Evolutionary conservation across 1,284 basidiomycete genomes (phyloP), one percentile per base, ranked within the genome.

Genomic region (Sporisorium reilianum): DNA sequence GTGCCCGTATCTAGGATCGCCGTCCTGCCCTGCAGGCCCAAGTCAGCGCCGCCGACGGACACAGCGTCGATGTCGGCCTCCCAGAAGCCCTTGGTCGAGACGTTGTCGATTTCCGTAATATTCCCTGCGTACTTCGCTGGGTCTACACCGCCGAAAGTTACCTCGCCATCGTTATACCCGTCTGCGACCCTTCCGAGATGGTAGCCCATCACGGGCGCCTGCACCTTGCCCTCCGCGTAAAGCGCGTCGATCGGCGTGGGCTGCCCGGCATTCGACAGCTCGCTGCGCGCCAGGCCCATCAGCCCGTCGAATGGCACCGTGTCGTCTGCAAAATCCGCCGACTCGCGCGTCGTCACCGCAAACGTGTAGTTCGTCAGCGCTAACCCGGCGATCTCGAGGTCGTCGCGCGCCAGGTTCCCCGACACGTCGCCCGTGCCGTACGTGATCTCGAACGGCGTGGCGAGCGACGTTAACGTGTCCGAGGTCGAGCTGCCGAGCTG

Each of bases 111-210:
- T 51, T 81, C 76, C 46, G 81, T 78, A 23, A 86, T 68, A 38
- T 52, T 56, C 5, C 84, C 82, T 5, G 50, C 51, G 54, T 75
- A 82, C 60, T 92, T 92, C 69, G 88, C 87, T 11, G 85, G n/a
- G 85, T 94, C 92, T 48, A 93, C 88, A 10, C 89, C 91, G 50
- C 92, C 93, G 79, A 94, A 92, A 4, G 92, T 93, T 10, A 84
- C 88, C 85, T 92, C 88, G 57, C 93, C 93, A 78, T 93, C 91
- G 82, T 93, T 92, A 81, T 88, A 87, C 71, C 88, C 87, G 46
- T 83, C 83, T 11, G 89, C 87, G 40, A 91, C 86, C 61, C 93
- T 90, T 3, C 92, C 89, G 59, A 95, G 89, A 85, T 92, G 93
- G 88, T 90, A 94, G 14, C 92, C 92, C 22, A 91, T 90, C 80